Conservation (phyloP, 306 rosid genomes). For the Albizia julibrissin region DNA sequence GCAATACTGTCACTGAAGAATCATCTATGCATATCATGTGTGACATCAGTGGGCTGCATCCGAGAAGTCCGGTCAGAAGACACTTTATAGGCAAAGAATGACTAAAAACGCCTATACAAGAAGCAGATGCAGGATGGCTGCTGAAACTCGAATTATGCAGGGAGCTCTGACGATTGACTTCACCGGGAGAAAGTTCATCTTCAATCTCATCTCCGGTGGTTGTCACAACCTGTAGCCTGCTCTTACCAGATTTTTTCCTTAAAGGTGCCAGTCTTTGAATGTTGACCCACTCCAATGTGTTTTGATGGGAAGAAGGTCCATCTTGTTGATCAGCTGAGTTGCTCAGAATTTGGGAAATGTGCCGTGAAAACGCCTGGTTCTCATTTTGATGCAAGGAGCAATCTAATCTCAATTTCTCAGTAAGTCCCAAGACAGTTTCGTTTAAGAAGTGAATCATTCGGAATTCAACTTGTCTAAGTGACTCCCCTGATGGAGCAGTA, state of each 20-base stretch:
- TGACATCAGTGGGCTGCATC: constrained; percentile 81
- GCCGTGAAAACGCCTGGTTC: constrained; percentile 53
- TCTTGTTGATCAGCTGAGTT: constrained; percentile 75
- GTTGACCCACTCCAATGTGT: constrained; percentile 62
- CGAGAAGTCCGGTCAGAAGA: constrained; percentile 89
- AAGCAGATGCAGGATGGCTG: constrained; percentile 48
- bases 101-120: constrained; percentile 84
- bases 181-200: constrained; percentile 68
- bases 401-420: constrained; percentile 73
- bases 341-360: constrained; percentile 51
- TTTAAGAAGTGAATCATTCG: constrained; percentile 81
- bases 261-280: constrained; percentile 64
- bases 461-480: constrained; percentile 92
- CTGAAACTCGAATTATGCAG: constrained; percentile 53
- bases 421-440: constrained; percentile 60
- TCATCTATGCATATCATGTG: constrained; percentile 86
- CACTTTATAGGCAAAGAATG: constrained; percentile 89
- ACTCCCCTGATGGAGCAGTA: constrained; percentile 89
- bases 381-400: constrained; percentile 63
- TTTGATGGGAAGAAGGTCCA: constrained; percentile 55
- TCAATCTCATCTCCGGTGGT: constrained; percentile 69
- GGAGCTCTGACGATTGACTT: constrained; percentile 56
- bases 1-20: constrained; percentile 92
- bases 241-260: constrained; percentile 87
- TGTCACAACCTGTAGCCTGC: constrained; percentile 87